Evolutionary conservation across 2,329 filamentous ascomycete species (phyloP).

Genomic region (Sordariomycetes sp.): DNA sequence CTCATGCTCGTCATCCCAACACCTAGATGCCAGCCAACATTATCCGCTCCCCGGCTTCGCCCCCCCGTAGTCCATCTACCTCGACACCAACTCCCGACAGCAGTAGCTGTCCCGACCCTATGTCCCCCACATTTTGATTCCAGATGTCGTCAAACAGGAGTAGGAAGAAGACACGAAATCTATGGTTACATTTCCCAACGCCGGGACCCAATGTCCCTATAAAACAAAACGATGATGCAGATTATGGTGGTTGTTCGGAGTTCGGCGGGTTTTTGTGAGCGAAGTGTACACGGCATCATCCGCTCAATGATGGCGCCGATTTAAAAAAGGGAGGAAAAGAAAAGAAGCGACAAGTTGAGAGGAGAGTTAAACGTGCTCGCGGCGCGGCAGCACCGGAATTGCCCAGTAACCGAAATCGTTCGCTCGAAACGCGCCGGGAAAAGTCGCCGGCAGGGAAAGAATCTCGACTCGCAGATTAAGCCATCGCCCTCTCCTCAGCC

Average conservation of each 20-base stretch:
- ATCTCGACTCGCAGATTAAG: conserved; percentile 10
- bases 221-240: background rate
- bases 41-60: background rate
- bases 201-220: background rate
- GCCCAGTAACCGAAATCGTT: background rate
- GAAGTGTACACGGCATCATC: conserved; percentile 2
- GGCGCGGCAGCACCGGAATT: background rate
- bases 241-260: background rate
- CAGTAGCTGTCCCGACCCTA: background rate
- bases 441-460: background rate
- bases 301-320: conserved; percentile 5
- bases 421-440: background rate
- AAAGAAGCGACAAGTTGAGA: conserved; percentile 6
- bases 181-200: background rate
- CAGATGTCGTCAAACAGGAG: background rate
- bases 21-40: background rate
- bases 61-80: background rate
- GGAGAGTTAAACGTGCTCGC: background rate
- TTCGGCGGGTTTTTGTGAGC: background rate
- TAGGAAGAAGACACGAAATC: background rate
- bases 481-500: conserved; percentile 15
- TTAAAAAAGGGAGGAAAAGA: conserved; percentile 1
- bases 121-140: background rate
- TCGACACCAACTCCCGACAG: background rate
- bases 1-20: background rate